Base-by-base conservation (phyloP, 1,284 basidiomycete genomes). In the Ganoderma meredithae region DNA sequence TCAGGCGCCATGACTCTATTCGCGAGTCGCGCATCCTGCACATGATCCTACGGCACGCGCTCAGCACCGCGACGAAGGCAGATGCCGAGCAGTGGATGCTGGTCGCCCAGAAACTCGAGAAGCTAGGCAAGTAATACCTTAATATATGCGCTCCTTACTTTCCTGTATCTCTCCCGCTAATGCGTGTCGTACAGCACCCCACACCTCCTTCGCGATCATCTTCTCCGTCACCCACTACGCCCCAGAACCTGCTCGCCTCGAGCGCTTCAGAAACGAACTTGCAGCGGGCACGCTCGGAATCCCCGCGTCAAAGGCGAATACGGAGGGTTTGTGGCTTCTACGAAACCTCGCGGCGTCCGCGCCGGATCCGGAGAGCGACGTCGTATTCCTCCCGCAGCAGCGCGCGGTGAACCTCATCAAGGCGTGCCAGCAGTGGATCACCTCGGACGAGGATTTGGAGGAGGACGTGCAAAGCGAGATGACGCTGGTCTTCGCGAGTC, bases 351-450 rank as follows among this genome's bases (percentile, higher is more conserved):
- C 86, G 0, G 91, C 92, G 0, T 83, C 88, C 0, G 95, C 96
- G 0, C 97, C 97, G 0, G 85, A 91, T 19, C 80, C 86, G 1
- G 92, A 97, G 36, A 92, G 94, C 0, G 91, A 94, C 10, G 83
- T 94, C 1, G 84, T 92, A n/a, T 95, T 97, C 81, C 83, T 99
- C 8, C 94, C 96, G 0, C 93, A 95, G 76, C 92, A 90, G 62
- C 84, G 98, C 15, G 93, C 95, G 0, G 88, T 99, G 55, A 97
- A 97, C 77, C 85, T 97, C n/a, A 84, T 98, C 73, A 95, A 96
- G 76, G 87, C 91, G 2, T 90, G 95, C 65, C 93, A 95, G 74
- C 85, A 85, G 25, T 99, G 97, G 97, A 84, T 97, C 58, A 79
- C 88, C 0, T 90, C 89, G 9, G 95, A 95, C 62, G 93, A 91